phyloP scores from a whole-genome alignment of 2,329 filamentous ascomycete genomes.

The Metarhizium album region DNA sequence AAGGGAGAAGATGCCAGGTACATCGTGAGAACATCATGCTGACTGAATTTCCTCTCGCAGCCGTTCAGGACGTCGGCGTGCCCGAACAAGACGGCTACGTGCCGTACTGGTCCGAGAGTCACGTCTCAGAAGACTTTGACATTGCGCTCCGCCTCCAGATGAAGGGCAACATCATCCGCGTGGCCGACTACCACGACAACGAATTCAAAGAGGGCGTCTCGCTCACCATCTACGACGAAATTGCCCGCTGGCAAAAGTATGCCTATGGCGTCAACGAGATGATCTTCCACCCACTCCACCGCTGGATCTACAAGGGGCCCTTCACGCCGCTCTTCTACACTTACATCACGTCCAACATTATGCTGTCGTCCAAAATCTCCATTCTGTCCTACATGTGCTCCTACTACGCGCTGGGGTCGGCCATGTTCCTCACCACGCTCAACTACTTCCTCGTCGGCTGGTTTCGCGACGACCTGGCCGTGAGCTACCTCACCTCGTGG shows the following conservation, averaged over 20 bases:
- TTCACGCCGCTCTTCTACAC: constrained; percentile 54
- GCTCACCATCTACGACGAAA: constrained; percentile 61
- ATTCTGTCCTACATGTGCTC: constrained; percentile 62
- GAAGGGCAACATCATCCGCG: constrained; percentile 54
- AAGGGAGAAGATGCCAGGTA: background rate
- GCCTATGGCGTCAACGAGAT: constrained; percentile 63
- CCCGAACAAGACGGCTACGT: constrained; percentile 37
- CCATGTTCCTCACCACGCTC: constrained; percentile 53
- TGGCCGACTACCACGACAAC: constrained; percentile 57
- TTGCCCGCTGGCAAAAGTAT: constrained; percentile 64
- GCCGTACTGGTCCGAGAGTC: constrained; percentile 64
- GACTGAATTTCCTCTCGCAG: constrained; percentile 4
- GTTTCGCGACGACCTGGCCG: constrained; percentile 56
- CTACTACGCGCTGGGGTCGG: constrained; percentile 60
- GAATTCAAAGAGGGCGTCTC: constrained; percentile 68
- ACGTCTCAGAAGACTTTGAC: constrained; percentile 71
- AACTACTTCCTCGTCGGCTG: constrained; percentile 67
- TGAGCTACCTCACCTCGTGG: constrained; percentile 58
- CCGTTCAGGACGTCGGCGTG: constrained; percentile 24
- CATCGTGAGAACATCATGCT: background rate
- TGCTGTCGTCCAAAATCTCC: constrained; percentile 56
- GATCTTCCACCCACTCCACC: constrained; percentile 54
- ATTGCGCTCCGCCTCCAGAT: constrained; percentile 63
- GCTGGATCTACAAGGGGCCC: constrained; percentile 51
- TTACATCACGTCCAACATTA: constrained; percentile 51